A percentile compares a stretch with the other conserved stretches of the same genome.
These are phyloP conservation scores for Gossypium sturtianum DNA, from an alignment of 345 rosid genomes.

Conservation along the genomic window DNA sequence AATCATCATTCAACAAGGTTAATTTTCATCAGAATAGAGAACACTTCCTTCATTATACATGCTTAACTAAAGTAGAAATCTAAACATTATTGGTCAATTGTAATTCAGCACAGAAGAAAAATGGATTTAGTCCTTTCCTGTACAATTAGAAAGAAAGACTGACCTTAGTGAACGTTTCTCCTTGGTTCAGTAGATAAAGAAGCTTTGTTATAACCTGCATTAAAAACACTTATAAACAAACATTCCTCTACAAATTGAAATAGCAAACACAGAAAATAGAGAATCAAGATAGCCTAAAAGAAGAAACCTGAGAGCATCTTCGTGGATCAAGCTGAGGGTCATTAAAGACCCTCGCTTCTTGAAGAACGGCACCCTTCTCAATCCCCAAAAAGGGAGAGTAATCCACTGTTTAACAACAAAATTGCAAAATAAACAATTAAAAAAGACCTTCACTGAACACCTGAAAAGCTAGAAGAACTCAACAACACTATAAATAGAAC, in stretches of 20 bases:
- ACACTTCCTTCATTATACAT: neutral
- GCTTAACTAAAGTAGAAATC: neutral
- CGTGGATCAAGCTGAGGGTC: slow-evolving; percentile 97
- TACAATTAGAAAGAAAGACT: slow-evolving; percentile 4
- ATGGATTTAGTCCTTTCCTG: neutral
- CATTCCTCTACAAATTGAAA: slow-evolving; percentile 4
- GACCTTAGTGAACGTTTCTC: slow-evolving; percentile 90
- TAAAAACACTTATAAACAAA: slow-evolving; percentile 15
- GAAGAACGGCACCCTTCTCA: slow-evolving; percentile 97
- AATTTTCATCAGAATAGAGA: neutral
- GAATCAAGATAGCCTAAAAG: neutral
- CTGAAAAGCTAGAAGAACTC: neutral
- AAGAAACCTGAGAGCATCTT: slow-evolving; percentile 89
- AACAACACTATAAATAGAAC: slow-evolving; percentile 3
- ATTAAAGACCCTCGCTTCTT: slow-evolving; percentile 95
- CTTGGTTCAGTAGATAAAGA: slow-evolving; percentile 92
- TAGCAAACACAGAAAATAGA: neutral
- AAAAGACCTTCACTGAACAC: neutral
- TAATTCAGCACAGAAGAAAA: neutral
- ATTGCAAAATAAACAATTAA: neutral
- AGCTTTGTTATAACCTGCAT: slow-evolving; percentile 89
- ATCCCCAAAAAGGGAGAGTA: slow-evolving; percentile 92
- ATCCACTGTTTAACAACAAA: slow-evolving; percentile 46
- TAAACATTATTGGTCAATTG: neutral
- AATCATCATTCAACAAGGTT: neutral